Conservation (phyloP, 768 basidiomycete species). For the Pleurotus cornucopiae region DNA sequence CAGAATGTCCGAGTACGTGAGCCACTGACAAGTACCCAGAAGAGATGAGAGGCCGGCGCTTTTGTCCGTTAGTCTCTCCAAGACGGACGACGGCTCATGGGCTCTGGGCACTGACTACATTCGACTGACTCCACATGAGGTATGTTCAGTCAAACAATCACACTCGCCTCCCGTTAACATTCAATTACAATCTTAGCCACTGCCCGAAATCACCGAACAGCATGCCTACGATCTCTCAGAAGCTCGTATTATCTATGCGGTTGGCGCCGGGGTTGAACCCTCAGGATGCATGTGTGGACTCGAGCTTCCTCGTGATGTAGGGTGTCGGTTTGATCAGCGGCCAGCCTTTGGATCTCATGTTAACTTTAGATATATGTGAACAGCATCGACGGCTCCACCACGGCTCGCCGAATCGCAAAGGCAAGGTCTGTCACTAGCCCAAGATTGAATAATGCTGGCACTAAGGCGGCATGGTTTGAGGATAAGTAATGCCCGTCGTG, state of each 20-base stretch:
- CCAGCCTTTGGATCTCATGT: background rate
- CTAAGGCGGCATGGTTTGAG: constrained; percentile 1
- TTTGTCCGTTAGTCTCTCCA: background rate
- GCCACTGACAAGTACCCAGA: too few relatives aligned
- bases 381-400: background rate
- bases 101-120: background rate
- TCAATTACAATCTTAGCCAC: too few relatives aligned
- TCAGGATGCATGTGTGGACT: background rate
- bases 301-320: background rate
- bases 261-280: background rate
- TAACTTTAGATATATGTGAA: background rate
- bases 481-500: background rate
- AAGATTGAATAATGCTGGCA: background rate
- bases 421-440: background rate
- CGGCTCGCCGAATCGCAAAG: background rate
- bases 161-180: too few relatives aligned
- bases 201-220: background rate
- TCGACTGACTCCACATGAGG: background rate
- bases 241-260: background rate
- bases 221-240: background rate
- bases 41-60: background rate
- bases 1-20: too few relatives aligned
- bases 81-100: background rate
- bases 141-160: background rate
- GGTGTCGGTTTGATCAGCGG: background rate